Evolutionary conservation across 1,139 yeast genomes (phyloP).

Genomic region (Saccharomyces hybrid): DNA sequence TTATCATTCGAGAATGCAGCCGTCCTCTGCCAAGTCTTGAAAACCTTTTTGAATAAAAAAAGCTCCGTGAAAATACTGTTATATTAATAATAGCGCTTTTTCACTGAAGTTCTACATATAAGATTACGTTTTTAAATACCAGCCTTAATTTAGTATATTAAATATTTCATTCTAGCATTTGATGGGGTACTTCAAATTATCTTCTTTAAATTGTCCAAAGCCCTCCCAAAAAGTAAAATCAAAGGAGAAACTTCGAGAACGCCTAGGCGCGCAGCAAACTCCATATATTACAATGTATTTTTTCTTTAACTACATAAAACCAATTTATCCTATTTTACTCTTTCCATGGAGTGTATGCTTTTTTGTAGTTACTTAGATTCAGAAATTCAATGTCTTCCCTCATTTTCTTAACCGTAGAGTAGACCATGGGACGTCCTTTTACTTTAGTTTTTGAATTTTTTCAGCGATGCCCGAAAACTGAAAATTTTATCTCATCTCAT

Average conservation of each 20-base stretch:
- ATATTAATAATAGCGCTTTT: slow-evolving; percentile 12
- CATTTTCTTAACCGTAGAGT: background rate
- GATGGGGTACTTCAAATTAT: background rate
- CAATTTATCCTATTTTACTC: background rate
- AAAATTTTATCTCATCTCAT: background rate
- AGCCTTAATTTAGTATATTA: background rate
- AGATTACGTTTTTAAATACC: background rate
- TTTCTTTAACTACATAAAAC: background rate
- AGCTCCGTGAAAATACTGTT: slow-evolving; percentile 30
- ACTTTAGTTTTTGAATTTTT: background rate
- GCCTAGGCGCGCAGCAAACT: background rate
- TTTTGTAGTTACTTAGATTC: background rate
- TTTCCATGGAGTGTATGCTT: background rate
- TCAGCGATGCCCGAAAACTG: background rate
- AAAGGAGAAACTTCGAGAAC: background rate
- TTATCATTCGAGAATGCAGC: slow-evolving; percentile 24
- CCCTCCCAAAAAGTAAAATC: background rate
- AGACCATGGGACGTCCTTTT: background rate
- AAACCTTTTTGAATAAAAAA: slow-evolving; percentile 24
- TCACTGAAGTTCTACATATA: background rate
- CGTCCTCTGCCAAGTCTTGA: slow-evolving; percentile 23
- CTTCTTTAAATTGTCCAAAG: background rate
- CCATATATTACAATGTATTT: background rate
- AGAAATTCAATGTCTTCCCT: background rate
- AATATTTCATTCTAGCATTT: background rate